Evolutionary conservation across 2,329 filamentous ascomycete species (phyloP).

Genomic region (Colletotrichum sp.): DNA sequence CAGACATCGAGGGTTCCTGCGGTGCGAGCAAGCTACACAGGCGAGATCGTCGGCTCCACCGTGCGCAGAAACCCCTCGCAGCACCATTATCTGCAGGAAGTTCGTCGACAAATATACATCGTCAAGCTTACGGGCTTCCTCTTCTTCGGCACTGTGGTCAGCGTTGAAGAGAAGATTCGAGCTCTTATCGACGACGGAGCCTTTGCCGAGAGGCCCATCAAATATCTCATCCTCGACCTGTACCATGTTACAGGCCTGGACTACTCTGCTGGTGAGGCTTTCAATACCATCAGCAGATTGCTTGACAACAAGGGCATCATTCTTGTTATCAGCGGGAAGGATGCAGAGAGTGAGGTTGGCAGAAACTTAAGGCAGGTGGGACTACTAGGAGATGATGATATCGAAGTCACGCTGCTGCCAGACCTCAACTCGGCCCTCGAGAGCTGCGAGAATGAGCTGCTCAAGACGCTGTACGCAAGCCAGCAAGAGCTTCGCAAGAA

Average conservation of each 20-base stretch:
- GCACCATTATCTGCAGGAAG: slow-evolving; percentile 82
- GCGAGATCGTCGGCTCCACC: slow-evolving; percentile 87
- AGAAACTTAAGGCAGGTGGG: slow-evolving; percentile 83
- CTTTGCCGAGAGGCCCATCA: slow-evolving; percentile 80
- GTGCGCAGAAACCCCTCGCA: slow-evolving; percentile 91
- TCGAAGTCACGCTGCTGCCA: slow-evolving; percentile 80
- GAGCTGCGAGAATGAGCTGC: slow-evolving; percentile 90
- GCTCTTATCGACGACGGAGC: slow-evolving; percentile 81
- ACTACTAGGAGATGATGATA: slow-evolving; percentile 71
- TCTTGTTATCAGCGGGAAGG: slow-evolving; percentile 83
- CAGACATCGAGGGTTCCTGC: slow-evolving; percentile 91
- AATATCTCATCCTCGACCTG: slow-evolving; percentile 89
- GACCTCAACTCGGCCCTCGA: slow-evolving; percentile 93
- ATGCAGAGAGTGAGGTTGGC: slow-evolving; percentile 77
- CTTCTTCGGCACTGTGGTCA: slow-evolving; percentile 98
- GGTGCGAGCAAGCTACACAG: slow-evolving; percentile 88
- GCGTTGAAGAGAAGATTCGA: slow-evolving; percentile 88
- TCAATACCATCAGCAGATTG: slow-evolving; percentile 88
- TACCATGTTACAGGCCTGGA: slow-evolving; percentile 90
- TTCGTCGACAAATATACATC: slow-evolving; percentile 86
- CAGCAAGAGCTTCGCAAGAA: slow-evolving; percentile 63
- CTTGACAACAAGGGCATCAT: slow-evolving; percentile 78
- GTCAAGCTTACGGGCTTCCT: slow-evolving; percentile 93
- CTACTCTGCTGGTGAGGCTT: slow-evolving; percentile 95
- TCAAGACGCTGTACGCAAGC: slow-evolving; percentile 78